phyloP scores from a whole-genome alignment of 2,329 filamentous ascomycete genomes.

The Penicillium italicum region DNA sequence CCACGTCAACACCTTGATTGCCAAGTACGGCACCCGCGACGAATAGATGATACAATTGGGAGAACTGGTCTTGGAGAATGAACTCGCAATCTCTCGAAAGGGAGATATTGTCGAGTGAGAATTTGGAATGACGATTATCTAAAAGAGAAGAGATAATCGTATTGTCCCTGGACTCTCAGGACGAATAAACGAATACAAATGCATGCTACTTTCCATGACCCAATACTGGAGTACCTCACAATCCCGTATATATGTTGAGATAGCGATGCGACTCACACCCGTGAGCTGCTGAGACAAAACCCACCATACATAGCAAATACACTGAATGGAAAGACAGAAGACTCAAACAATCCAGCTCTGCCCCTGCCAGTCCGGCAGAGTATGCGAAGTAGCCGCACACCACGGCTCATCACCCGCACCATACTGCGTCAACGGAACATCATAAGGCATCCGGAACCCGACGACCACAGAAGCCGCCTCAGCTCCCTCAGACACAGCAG shows the following conservation, averaged over 20 bases:
- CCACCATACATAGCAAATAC: not conserved
- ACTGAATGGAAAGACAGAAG: conserved; percentile 14
- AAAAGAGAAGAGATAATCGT: not conserved
- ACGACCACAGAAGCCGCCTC: conserved; percentile 45
- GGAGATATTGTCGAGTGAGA: not conserved
- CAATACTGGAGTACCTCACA: not conserved
- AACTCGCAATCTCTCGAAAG: not conserved
- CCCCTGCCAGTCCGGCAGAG: conserved; percentile 57
- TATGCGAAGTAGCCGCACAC: conserved; percentile 63
- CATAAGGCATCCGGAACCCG: conserved; percentile 78
- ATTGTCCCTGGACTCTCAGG: not conserved
- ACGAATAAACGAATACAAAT: conserved; percentile 7
- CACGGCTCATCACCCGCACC: conserved; percentile 64
- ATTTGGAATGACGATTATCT: not conserved
- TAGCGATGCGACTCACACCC: too few species aligned
- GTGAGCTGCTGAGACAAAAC: not conserved
- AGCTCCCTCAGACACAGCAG: conserved; percentile 27
- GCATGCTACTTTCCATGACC: conserved; percentile 9
- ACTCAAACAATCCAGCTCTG: conserved; percentile 57
- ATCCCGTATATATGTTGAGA: not conserved
- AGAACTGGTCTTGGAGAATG: not conserved
- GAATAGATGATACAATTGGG: conserved; percentile 10
- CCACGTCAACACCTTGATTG: conserved; percentile 69
- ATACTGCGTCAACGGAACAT: conserved; percentile 69
- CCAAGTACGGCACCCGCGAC: conserved; percentile 53